Evolutionary conservation across 306 rosid genomes (phyloP).

Genomic region (Cicer pinnatifidum): DNA sequence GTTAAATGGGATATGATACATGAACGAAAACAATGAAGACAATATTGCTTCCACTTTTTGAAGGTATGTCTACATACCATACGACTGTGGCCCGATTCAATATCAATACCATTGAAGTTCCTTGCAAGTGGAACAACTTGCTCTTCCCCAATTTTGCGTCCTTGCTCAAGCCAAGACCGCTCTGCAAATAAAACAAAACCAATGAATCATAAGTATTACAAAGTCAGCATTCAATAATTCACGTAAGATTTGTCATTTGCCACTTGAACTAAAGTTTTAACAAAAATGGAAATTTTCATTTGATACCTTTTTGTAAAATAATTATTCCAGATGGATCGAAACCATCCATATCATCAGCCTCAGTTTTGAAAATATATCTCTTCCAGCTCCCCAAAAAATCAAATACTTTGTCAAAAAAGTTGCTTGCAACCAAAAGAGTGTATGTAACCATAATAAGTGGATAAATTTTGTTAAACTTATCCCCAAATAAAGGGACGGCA

Average conservation of each 20-base stretch:
- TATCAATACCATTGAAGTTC: constrained; percentile 68
- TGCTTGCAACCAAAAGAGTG: constrained; percentile 89
- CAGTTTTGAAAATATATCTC: constrained; percentile 80
- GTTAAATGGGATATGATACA: constrained; percentile 30
- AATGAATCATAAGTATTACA: constrained; percentile 16
- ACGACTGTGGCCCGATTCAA: constrained; percentile 62
- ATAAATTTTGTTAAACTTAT: constrained; percentile 78
- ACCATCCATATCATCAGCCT: constrained; percentile 91
- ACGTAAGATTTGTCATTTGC: constrained; percentile 4
- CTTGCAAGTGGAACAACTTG: constrained; percentile 90
- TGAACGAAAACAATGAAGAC: not conserved
- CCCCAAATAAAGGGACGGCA: constrained; percentile 86
- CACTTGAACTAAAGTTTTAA: constrained; percentile 29
- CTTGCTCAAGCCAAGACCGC: constrained; percentile 94
- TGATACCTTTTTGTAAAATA: constrained; percentile 80
- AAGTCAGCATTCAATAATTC: constrained; percentile 18
- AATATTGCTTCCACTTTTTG: constrained; percentile 10
- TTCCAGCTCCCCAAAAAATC: constrained; percentile 91
- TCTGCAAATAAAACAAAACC: constrained; percentile 53
- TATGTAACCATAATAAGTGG: constrained; percentile 97
- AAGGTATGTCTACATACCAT: constrained; percentile 54
- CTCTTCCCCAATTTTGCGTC: constrained; percentile 73
- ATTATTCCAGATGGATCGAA: constrained; percentile 93
- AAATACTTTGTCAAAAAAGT: constrained; percentile 79
- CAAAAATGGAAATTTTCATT: constrained; percentile 11